A percentile compares a stretch with the other conserved stretches of the same genome.
Evolutionary conservation across 768 basidiomycete genomes (phyloP).

Genomic region (Leccinellum luteum): DNA sequence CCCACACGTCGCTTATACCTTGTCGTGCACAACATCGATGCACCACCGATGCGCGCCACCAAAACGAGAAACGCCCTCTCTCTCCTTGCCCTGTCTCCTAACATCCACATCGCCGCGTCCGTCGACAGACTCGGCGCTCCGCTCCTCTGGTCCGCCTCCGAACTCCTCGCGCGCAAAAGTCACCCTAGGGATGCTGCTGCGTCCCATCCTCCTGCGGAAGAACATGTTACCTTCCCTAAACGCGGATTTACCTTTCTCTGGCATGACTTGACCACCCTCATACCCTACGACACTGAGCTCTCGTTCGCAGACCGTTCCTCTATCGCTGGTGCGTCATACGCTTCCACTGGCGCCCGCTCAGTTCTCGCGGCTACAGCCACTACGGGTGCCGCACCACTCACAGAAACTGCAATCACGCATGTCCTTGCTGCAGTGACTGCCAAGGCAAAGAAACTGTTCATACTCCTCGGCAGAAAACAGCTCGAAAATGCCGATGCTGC

Average conservation of each 20-base stretch:
- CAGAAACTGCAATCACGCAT: constrained; percentile 75
- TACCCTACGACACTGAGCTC: constrained; percentile 77
- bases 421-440: constrained; percentile 85
- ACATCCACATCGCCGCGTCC: constrained; percentile 81
- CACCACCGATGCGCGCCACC: constrained; percentile 59
- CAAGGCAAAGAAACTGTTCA: constrained; percentile 82
- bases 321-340: constrained; percentile 48
- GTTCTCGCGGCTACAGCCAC: constrained; percentile 27
- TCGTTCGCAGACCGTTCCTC: constrained; percentile 63
- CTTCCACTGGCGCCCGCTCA: constrained; percentile 28
- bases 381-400: constrained; percentile 45
- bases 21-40: constrained; percentile 88
- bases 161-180: constrained; percentile 53
- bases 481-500: constrained; percentile 49
- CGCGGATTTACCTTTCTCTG: constrained; percentile 76
- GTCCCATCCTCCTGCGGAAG: not conserved
- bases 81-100: constrained; percentile 66
- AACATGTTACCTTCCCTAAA: constrained; percentile 13
- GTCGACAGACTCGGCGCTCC: constrained; percentile 86
- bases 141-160: constrained; percentile 77
- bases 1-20: constrained; percentile 58
- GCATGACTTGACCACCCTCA: constrained; percentile 89
- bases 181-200: not conserved
- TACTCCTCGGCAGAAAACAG: constrained; percentile 65
- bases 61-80: constrained; percentile 67